These are phyloP conservation scores for Colletotrichum tanaceti DNA, from an alignment of 2,329 filamentous ascomycete genomes.

Conservation along the genomic window DNA sequence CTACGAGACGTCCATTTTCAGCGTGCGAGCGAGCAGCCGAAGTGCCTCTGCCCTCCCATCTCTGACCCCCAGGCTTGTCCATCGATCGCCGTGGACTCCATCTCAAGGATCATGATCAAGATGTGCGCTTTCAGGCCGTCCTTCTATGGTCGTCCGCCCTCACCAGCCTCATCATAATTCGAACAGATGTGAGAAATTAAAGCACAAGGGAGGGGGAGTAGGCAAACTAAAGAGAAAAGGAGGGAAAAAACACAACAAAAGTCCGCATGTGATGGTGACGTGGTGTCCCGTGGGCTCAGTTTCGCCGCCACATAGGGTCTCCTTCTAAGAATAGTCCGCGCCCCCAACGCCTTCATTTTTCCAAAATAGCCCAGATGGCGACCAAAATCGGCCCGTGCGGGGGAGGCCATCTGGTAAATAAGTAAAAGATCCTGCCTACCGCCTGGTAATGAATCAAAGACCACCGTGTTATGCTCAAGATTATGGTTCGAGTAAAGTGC, in stretches of 20 bases:
- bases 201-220: not conserved
- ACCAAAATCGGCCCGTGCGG: constrained; percentile 10
- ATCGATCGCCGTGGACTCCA: constrained; percentile 25
- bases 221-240: constrained; percentile 20
- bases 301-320: constrained; percentile 37
- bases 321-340: constrained; percentile 38
- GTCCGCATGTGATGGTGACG: constrained; percentile 38
- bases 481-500: constrained; percentile 37
- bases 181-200: constrained; percentile 38
- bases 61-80: constrained; percentile 14
- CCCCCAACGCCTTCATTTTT: constrained; percentile 38
- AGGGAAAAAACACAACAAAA: constrained; percentile 30
- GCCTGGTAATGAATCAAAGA: constrained; percentile 35
- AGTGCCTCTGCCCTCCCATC: constrained; percentile 12
- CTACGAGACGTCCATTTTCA: constrained; percentile 10
- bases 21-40: constrained; percentile 14
- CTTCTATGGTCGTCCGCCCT: constrained; percentile 37
- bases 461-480: constrained; percentile 37
- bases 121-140: constrained; percentile 31
- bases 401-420: constrained; percentile 12
- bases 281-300: constrained; percentile 23
- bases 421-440: constrained; percentile 25
- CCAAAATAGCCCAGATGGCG: constrained; percentile 36
- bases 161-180: constrained; percentile 36
- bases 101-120: constrained; percentile 31